These are phyloP conservation scores for Geotrichum citri-aurantii DNA, from an alignment of 1,139 yeast species.

Conservation along the genomic window DNA sequence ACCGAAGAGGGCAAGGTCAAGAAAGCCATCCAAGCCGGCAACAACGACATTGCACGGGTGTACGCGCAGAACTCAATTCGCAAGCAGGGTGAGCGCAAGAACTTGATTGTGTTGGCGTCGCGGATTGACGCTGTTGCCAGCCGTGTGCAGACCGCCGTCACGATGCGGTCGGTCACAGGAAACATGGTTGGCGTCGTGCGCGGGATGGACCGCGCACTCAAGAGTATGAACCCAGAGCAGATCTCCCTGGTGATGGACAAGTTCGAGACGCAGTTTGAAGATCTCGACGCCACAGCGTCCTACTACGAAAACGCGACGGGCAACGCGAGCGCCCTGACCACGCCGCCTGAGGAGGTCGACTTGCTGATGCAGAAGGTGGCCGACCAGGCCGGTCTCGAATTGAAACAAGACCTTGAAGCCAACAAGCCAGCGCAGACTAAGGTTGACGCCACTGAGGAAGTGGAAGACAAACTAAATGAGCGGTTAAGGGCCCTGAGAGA, in stretches of 20 bases:
- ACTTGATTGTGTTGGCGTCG: constrained; percentile 74
- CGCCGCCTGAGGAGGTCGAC: constrained; percentile 96
- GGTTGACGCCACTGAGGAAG: constrained; percentile 58
- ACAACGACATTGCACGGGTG: constrained; percentile 85
- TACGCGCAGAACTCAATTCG: constrained; percentile 96
- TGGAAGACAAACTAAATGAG: constrained; percentile 83
- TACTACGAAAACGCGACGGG: constrained; percentile 90
- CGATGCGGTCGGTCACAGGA: constrained; percentile 91
- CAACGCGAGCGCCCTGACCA: constrained; percentile 78
- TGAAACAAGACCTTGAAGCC: constrained; percentile 71
- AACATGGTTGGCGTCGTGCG: constrained; percentile 88
- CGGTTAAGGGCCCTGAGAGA: constrained; percentile 74
- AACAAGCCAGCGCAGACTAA: constrained; percentile 37
- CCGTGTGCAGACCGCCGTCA: constrained; percentile 93
- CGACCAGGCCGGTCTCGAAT: constrained; percentile 94
- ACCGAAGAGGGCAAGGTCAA: constrained; percentile 84
- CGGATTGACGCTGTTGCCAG: constrained; percentile 95
- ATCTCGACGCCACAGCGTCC: constrained; percentile 86
- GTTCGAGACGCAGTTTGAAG: constrained; percentile 94
- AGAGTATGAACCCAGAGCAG: constrained; percentile 84
- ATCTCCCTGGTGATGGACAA: constrained; percentile 96
- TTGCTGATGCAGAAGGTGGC: constrained; percentile 88
- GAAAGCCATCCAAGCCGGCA: constrained; percentile 78
- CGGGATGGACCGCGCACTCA: constrained; percentile 96
- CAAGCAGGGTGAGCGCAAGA: constrained; percentile 81